These are phyloP conservation scores for Ceratobasidium papillatum DNA, from an alignment of 1,284 basidiomycete species.

Conservation along the genomic window DNA sequence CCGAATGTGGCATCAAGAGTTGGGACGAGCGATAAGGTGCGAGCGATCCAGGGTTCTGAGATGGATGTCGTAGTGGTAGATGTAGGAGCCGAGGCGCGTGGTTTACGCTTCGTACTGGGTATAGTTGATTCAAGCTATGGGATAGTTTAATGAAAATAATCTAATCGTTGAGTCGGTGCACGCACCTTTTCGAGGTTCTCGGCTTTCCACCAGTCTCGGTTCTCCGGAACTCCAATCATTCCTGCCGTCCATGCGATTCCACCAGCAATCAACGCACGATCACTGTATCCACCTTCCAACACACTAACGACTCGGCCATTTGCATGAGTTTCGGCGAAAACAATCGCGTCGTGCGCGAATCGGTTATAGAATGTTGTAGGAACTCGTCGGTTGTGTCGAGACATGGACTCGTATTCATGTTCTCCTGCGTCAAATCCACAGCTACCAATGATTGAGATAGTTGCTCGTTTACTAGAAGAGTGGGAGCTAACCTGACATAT, in stretches of 20 bases:
- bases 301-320: conserved; percentile 83
- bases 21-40: conserved; percentile 58
- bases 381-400: conserved; percentile 89
- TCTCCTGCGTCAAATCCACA: conserved; percentile 95
- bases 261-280: conserved; percentile 84
- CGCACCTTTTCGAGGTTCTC: conserved; percentile 70
- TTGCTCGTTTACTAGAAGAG: neutral
- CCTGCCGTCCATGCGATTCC: conserved; percentile 82
- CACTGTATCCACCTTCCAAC: conserved; percentile 95
- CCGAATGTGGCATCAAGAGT: conserved; percentile 54
- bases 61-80: conserved; percentile 50
- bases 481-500: conserved; percentile 76
- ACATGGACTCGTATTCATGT: conserved; percentile 93
- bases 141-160: neutral
- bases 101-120: conserved; percentile 76
- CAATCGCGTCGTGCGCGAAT: conserved; percentile 78
- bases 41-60: conserved; percentile 65
- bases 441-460: conserved; percentile 53
- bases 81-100: conserved; percentile 58
- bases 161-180: neutral
- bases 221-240: conserved; percentile 55
- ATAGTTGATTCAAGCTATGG: conserved; percentile 53
- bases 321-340: conserved; percentile 73
- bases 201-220: conserved; percentile 70
- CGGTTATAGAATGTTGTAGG: conserved; percentile 87